Percentiles rank a stretch among this genome's conserved stretches.
These are phyloP conservation scores for Luvunga scandens DNA, from an alignment of 345 rosid genomes.

Conservation along the genomic window DNA sequence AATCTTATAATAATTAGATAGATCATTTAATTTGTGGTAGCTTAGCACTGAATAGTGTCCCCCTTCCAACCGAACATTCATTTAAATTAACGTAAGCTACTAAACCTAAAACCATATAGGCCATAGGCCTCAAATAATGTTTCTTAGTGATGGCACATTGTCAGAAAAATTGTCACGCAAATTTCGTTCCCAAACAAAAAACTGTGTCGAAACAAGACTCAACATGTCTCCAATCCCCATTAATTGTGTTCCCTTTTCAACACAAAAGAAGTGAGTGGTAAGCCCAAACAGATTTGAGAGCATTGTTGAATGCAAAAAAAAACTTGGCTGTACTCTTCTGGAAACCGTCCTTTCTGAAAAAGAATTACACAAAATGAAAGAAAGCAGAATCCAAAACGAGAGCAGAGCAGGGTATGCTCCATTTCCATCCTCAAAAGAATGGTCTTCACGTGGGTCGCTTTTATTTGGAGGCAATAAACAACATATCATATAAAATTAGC, in stretches of 20 bases:
- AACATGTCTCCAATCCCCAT: constrained; percentile 30
- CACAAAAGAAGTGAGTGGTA: neutral
- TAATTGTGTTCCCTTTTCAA: constrained; percentile 20
- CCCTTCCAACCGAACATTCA: constrained; percentile 26
- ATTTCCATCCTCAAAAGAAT: constrained; percentile 25
- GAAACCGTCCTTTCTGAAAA: constrained; percentile 10
- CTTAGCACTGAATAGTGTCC: neutral
- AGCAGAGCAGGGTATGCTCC: neutral
- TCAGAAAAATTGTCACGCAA: neutral
- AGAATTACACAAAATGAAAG: neutral
- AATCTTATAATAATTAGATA: too few species aligned
- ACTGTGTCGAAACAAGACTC: constrained; percentile 22
- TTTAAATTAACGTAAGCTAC: neutral
- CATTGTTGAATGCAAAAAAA: constrained; percentile 1
- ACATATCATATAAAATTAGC: neutral
- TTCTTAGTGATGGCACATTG: neutral
- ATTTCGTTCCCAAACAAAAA: constrained; percentile 5
- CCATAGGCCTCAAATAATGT: neutral
- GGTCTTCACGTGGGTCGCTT: constrained; percentile 33
- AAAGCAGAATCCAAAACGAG: neutral
- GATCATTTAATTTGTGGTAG: neutral
- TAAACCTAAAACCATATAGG: constrained; percentile 14
- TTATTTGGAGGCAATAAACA: constrained; percentile 10
- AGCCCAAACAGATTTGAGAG: constrained; percentile 16
- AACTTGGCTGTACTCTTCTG: constrained; percentile 19